phyloP scores from a whole-genome alignment of 2,329 filamentous ascomycete species.

The Arthrobotrys conoides region DNA sequence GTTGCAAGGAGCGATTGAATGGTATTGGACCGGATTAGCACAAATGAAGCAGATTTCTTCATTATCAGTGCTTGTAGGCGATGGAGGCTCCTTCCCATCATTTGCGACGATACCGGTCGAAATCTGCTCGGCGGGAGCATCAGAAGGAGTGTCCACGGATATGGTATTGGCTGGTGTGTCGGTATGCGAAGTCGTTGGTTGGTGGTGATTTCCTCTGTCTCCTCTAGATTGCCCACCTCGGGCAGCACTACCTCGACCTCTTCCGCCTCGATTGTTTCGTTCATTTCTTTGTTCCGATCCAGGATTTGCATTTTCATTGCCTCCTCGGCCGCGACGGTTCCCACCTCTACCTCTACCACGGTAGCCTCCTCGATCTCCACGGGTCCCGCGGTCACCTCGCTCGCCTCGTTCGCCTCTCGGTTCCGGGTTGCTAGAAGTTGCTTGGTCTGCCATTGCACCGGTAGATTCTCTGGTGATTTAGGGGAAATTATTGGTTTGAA shows the following conservation, averaged over 20 bases:
- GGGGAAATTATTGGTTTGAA: constrained; percentile 1
- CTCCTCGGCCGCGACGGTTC: constrained; percentile 64
- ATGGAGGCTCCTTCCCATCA: constrained; percentile 57
- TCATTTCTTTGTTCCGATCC: constrained; percentile 34
- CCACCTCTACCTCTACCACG: constrained; percentile 66
- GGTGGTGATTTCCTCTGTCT: constrained; percentile 34
- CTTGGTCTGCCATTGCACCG: constrained; percentile 57
- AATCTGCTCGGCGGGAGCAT: constrained; percentile 14
- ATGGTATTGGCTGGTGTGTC: constrained; percentile 15
- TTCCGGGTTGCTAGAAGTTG: constrained; percentile 42
- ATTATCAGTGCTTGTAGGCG: constrained; percentile 68
- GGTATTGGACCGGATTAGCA: constrained; percentile 88
- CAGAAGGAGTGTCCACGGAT: not conserved
- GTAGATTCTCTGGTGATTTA: constrained; percentile 44
- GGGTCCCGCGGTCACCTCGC: constrained; percentile 67
- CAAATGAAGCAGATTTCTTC: constrained; percentile 97
- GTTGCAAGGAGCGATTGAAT: constrained; percentile 92
- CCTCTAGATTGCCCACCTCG: constrained; percentile 36
- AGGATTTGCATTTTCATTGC: not conserved
- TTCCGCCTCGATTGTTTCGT: constrained; percentile 24
- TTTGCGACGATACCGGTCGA: constrained; percentile 53
- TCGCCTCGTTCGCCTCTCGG: constrained; percentile 68
- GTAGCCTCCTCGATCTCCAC: constrained; percentile 68
- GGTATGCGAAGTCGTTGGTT: constrained; percentile 20
- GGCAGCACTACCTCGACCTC: constrained; percentile 43